Base-by-base conservation (phyloP, 257 asterid genomes). In the Fraxinus anomala region DNA sequence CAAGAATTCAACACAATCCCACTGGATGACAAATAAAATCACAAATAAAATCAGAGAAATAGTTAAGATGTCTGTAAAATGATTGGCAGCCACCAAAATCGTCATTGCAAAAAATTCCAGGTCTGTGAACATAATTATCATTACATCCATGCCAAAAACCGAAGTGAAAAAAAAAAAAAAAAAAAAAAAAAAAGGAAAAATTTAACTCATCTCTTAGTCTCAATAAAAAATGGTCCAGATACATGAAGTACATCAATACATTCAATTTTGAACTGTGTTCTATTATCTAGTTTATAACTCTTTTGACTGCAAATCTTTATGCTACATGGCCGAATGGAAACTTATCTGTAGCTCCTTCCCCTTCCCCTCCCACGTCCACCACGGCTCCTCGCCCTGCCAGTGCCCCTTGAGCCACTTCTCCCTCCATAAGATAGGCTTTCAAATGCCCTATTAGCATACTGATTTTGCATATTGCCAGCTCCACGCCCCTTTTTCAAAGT, bases 401-500 rank as follows among this genome's bases (percentile, higher is more conserved):
- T 82, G 1, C 91, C 86, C 76, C 91, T 81, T n/a, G 67, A 19
- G 77, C 85, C 82, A 68, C 80, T 70, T 80, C 91, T 81, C 74
- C 97, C 96, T 66, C 87, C 88, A 79, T 82, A 89, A 13, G 86
- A 63, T 65, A 12, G 72, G 75, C 88, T 86, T 42, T 79, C 85
- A 76, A 88, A 88, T 66, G 79, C 84, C 76, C 84, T 86, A 65
- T 47, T 84, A 26, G 86, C 79, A 37, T 79, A 49, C 67, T 80
- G 87, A 84, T 76, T 84, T 71, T 74, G 93, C 59, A 30, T 28
- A 79, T 85, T 80, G 34, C 89, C 90, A 74, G 76, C 84, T 70
- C 97, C 97, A 40, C 94, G 94, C 8, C 92, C 93, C 85, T 76
- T 91, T 77, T 91, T 93, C 2, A 78, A 65, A 23, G 87, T 85